These are phyloP conservation scores for Fomitopsis betulina DNA, from an alignment of 1,284 basidiomycete species.

Conservation along the genomic window DNA sequence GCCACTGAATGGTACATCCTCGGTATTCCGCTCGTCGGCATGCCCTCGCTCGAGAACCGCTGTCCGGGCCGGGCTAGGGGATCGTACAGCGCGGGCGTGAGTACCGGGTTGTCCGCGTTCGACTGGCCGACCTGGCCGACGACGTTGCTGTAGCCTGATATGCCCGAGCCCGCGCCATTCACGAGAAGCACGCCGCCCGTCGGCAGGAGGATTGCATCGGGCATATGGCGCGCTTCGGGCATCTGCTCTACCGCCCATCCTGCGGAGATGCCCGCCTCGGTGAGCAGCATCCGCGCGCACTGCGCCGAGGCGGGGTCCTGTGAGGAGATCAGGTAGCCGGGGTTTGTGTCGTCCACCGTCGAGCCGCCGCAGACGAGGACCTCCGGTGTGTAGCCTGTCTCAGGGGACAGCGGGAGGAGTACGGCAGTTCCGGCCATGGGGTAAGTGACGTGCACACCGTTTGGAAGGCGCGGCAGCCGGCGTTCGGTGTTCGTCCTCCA, in stretches of 20 bases:
- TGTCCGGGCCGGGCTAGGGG: slow-evolving; percentile 53
- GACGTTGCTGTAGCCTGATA: slow-evolving; percentile 85
- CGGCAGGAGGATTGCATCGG: slow-evolving; percentile 78
- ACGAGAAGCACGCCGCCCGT: slow-evolving; percentile 73
- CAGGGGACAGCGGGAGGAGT: slow-evolving; percentile 64
- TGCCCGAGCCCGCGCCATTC: slow-evolving; percentile 72
- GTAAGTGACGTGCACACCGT: slow-evolving; percentile 78
- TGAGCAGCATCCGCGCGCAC: slow-evolving; percentile 67
- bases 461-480: slow-evolving; percentile 67
- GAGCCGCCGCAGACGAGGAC: slow-evolving; percentile 80
- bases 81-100: slow-evolving; percentile 72
- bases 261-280: slow-evolving; percentile 54
- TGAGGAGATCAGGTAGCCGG: slow-evolving; percentile 61
- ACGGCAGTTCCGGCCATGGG: slow-evolving; percentile 74
- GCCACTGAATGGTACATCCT: slow-evolving; percentile 82
- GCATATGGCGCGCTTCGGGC: slow-evolving; percentile 73
- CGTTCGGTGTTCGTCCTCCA: slow-evolving; percentile 63
- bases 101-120: slow-evolving; percentile 76
- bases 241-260: slow-evolving; percentile 78
- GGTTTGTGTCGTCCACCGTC: slow-evolving; percentile 54
- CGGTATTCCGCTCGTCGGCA: slow-evolving; percentile 70
- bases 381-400: slow-evolving; percentile 62
- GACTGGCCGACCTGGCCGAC: slow-evolving; percentile 63
- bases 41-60: slow-evolving; percentile 58
- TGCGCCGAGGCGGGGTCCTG: slow-evolving; percentile 69